phyloP scores from a whole-genome alignment of 306 rosid genomes.

The Trifolium repens region DNA sequence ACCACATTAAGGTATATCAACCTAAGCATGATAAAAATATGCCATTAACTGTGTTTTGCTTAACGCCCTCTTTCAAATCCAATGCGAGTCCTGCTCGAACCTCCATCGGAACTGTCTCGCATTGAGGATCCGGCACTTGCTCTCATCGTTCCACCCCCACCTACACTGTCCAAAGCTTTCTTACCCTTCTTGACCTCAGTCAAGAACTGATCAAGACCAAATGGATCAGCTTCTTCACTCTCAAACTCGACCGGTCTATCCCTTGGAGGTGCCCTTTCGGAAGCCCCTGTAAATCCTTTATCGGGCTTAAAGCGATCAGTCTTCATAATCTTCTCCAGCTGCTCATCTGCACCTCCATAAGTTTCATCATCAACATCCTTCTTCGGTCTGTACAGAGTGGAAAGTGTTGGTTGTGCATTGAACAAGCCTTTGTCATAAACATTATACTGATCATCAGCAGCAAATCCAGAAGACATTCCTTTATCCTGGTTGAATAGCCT shows the following conservation, averaged over 20 bases:
- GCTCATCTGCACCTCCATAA: constrained; percentile 92
- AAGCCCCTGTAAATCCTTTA: constrained; percentile 69
- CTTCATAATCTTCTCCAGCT: constrained; percentile 87
- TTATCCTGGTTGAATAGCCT: constrained; percentile 94
- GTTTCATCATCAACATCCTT: constrained; percentile 74
- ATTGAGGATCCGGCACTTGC: constrained; percentile 87
- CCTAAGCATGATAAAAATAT: constrained; percentile 7
- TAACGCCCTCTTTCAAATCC: constrained; percentile 86
- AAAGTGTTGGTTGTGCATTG: constrained; percentile 81
- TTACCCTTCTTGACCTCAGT: constrained; percentile 80
- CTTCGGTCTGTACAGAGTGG: constrained; percentile 88
- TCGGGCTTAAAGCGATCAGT: constrained; percentile 92
- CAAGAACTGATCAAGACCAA: constrained; percentile 91
- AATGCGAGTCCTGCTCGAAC: constrained; percentile 78
- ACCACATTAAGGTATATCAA: background rate
- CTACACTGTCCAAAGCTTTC: constrained; percentile 81
- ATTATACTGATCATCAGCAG: constrained; percentile 89
- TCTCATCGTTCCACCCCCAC: constrained; percentile 83
- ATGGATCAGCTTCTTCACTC: constrained; percentile 91
- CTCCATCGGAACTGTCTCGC: constrained; percentile 77
- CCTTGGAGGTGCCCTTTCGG: constrained; percentile 76
- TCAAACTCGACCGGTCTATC: constrained; percentile 90
- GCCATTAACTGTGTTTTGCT: constrained; percentile 20
- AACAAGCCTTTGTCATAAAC: constrained; percentile 85
- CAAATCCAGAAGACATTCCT: constrained; percentile 92